Evolutionary conservation across 1,284 basidiomycete genomes (phyloP).

Genomic region (Schizophyllum amplum): DNA sequence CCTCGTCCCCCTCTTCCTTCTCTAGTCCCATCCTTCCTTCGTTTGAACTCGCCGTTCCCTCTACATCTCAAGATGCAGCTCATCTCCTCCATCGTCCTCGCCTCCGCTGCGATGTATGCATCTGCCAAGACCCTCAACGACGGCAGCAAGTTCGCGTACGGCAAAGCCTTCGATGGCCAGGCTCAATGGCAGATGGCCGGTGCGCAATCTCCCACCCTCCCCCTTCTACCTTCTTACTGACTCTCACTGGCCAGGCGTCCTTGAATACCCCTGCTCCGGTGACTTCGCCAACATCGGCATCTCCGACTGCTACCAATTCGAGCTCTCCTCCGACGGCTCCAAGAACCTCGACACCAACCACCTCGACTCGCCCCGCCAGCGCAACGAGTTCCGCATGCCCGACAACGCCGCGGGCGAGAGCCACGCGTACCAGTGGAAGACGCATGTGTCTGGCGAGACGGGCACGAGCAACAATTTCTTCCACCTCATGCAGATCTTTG

Average conservation of each 20-base stretch:
- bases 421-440: conserved; percentile 2
- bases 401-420: not conserved
- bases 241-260: conserved; percentile 7
- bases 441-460: conserved; percentile 2
- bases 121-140: not conserved
- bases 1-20: not conserved
- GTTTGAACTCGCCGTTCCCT: conserved; percentile 5
- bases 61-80: not conserved
- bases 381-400: not conserved
- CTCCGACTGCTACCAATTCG: conserved; percentile 2
- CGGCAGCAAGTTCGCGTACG: not conserved
- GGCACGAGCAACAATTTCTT: conserved; percentile 12
- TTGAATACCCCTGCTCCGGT: conserved; percentile 13
- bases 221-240: not conserved
- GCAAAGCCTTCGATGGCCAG: not conserved
- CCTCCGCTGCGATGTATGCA: not conserved
- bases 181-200: not conserved
- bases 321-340: not conserved
- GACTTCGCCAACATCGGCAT: conserved; percentile 1
- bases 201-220: not conserved
- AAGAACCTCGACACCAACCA: conserved; percentile 7
- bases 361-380: conserved; percentile 5
- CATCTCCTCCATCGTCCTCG: not conserved
- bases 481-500: conserved; percentile 16
- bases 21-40: not conserved